phyloP scores from a whole-genome alignment of 257 asterid species.

The Plectranthus barbatus region DNA sequence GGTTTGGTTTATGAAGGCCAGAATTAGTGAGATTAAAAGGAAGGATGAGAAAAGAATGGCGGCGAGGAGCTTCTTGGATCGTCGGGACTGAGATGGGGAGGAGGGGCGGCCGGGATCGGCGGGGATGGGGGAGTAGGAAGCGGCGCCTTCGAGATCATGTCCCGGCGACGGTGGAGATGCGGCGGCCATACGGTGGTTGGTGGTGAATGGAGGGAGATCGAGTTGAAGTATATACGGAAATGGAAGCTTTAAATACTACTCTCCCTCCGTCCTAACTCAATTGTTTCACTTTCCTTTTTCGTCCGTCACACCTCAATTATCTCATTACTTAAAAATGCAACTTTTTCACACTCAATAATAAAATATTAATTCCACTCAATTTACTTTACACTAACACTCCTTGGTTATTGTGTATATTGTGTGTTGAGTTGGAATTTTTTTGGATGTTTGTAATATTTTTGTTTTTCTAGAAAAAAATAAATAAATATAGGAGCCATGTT shows the following conservation, averaged over 20 bases:
- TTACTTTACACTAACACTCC: too few species aligned
- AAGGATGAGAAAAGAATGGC: constrained; percentile 31
- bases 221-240: background rate
- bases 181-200: constrained; percentile 17
- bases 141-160: constrained; percentile 29
- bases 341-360: too few species aligned
- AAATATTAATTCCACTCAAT: too few species aligned
- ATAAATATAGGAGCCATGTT: background rate
- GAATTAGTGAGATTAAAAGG: constrained; percentile 20
- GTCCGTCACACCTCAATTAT: too few species aligned
- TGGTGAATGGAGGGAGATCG: background rate
- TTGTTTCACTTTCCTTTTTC: too few species aligned
- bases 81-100: constrained; percentile 10
- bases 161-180: background rate
- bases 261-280: too few species aligned
- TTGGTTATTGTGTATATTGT: constrained; percentile 4
- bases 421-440: constrained; percentile 15
- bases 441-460: too few species aligned
- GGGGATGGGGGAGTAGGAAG: constrained; percentile 28
- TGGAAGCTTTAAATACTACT: background rate
- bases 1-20: constrained; percentile 1
- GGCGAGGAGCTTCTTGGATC: constrained; percentile 22
- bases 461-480: too few species aligned
- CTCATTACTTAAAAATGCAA: too few species aligned
- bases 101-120: background rate